Conservation (phyloP, 371 early-diverging fungal species). For the Apophysomyces ossiformis region DNA sequence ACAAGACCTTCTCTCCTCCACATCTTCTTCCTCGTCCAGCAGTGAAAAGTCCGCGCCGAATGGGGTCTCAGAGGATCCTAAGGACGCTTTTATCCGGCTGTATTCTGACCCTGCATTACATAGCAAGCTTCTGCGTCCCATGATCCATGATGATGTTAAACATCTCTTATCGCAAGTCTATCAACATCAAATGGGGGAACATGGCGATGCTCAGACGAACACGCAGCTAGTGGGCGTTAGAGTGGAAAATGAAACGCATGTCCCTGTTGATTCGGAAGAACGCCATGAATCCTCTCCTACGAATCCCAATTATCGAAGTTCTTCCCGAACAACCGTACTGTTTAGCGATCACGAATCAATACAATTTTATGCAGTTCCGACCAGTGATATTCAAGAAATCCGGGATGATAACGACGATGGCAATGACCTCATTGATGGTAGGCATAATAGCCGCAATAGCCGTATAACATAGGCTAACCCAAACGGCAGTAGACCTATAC, state of each 20-base stretch:
- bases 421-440: background rate
- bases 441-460: background rate
- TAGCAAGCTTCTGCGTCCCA: conserved; percentile 46
- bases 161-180: conserved; percentile 57
- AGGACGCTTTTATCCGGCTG: conserved; percentile 24
- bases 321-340: background rate
- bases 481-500: background rate
- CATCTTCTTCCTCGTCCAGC: conserved; percentile 15
- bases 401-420: background rate
- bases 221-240: too few species aligned
- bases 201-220: background rate
- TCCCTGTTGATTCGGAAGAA: background rate
- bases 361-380: conserved; percentile 2
- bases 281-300: background rate
- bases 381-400: background rate
- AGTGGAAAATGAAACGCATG: too few species aligned
- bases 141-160: conserved; percentile 56
- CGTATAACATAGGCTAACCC: background rate
- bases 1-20: conserved; percentile 10
- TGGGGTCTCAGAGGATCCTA: background rate
- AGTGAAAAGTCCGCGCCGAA: conserved; percentile 11
- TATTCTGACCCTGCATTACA: conserved; percentile 56
- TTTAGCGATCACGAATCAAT: background rate
- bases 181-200: conserved; percentile 13
- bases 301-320: background rate